Conservation (phyloP, 2,329 filamentous ascomycete species). For the Fusarium concolor region DNA sequence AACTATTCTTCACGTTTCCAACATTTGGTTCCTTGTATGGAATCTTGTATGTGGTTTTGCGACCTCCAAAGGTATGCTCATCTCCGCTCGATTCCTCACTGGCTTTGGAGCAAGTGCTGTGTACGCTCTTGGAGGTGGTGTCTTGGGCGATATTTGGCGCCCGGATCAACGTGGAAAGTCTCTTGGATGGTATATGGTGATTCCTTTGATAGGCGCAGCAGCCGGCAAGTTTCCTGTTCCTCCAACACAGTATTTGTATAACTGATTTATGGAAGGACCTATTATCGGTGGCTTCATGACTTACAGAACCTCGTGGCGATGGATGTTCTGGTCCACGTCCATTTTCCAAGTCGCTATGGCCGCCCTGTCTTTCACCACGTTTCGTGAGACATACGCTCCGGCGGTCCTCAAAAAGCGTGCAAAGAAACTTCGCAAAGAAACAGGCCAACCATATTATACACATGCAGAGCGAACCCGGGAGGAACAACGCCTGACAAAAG, state of each 20-base stretch:
- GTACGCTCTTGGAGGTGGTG: conserved; percentile 59
- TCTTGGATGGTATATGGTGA: conserved; percentile 52
- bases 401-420: conserved; percentile 52
- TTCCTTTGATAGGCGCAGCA: conserved; percentile 55
- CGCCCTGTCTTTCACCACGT: conserved; percentile 47
- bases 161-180: conserved; percentile 59
- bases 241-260: fast-evolving
- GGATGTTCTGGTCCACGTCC: conserved; percentile 60
- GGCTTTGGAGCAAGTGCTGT: conserved; percentile 61
- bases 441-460: conserved; percentile 50
- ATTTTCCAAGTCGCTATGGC: conserved; percentile 55
- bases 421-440: conserved; percentile 48
- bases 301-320: conserved; percentile 54
- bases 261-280: conserved; percentile 41
- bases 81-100: conserved; percentile 59
- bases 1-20: conserved; percentile 56
- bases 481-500: conserved; percentile 41
- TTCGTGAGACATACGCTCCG: conserved; percentile 55
- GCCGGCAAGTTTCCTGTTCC: conserved; percentile 43
- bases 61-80: conserved; percentile 53
- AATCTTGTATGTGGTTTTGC: conserved; percentile 60
- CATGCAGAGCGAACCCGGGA: conserved; percentile 53
- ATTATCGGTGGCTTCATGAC: conserved; percentile 57
- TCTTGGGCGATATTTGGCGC: conserved; percentile 60
- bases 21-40: conserved; percentile 63